phyloP scores from a whole-genome alignment of 2,329 filamentous ascomycete species.

The Nannizzia gypsea region DNA sequence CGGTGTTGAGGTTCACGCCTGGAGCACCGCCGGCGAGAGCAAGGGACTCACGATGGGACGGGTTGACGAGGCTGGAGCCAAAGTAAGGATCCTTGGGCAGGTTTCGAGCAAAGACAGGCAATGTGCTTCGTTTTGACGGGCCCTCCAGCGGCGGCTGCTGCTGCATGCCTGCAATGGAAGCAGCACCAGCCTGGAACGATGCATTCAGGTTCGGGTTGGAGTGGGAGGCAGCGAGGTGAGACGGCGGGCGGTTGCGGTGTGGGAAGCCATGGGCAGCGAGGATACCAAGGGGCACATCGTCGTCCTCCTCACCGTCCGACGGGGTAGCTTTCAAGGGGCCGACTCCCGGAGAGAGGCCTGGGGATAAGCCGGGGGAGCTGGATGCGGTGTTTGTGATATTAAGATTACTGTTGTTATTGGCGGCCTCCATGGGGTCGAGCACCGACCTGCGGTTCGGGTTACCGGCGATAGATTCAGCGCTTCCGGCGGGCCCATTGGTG shows the following conservation, averaged over 20 bases:
- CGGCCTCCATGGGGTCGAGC: constrained; percentile 11
- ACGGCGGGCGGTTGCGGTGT: constrained; percentile 62
- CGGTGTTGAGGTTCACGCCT: constrained; percentile 21
- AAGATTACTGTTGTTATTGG: background rate
- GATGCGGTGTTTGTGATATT: background rate
- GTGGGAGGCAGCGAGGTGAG: constrained; percentile 49
- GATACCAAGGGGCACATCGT: constrained; percentile 77
- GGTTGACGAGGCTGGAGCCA: constrained; percentile 63
- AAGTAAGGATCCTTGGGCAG: constrained; percentile 77
- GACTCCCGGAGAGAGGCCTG: background rate
- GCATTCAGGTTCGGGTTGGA: constrained; percentile 62
- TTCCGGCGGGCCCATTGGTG: constrained; percentile 43
- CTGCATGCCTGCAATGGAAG: constrained; percentile 41
- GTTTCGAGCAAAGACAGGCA: constrained; percentile 73
- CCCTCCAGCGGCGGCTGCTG: no score
- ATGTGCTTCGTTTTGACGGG: constrained; percentile 35
- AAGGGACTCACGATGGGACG: constrained; percentile 61
- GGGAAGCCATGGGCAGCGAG: constrained; percentile 83
- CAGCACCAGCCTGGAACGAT: constrained; percentile 42
- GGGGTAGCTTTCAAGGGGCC: constrained; percentile 27
- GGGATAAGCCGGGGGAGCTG: background rate
- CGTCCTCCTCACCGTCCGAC: constrained; percentile 59
- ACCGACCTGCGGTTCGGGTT: constrained; percentile 25
- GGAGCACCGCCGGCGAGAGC: constrained; percentile 51
- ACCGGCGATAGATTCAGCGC: constrained; percentile 24